phyloP scores from a whole-genome alignment of 371 early-diverging fungal genomes.

The Mucor circinelloides region DNA sequence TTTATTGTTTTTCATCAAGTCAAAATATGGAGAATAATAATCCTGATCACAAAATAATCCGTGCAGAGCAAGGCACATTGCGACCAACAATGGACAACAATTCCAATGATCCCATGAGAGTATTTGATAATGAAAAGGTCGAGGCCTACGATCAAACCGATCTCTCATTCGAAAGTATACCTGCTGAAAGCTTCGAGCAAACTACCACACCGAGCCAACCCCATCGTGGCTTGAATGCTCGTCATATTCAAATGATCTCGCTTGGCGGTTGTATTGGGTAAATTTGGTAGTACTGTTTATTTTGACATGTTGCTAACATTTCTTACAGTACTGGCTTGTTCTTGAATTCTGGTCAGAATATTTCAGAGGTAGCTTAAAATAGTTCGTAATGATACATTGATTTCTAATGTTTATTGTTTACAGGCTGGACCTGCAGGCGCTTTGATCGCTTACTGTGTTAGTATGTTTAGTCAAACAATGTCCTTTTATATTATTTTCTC shows the following conservation, averaged over 20 bases:
- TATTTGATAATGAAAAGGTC: slow-evolving; percentile 25
- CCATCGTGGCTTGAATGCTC: slow-evolving; percentile 68
- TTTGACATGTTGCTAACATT: slow-evolving; percentile 3
- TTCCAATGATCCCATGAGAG: slow-evolving; percentile 17
- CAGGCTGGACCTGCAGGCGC: slow-evolving; percentile 58
- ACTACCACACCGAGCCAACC: not conserved
- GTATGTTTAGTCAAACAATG: slow-evolving; percentile 35
- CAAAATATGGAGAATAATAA: slow-evolving; percentile 5
- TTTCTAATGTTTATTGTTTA: not conserved
- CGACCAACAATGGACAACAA: slow-evolving; percentile 4
- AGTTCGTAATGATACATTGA: not conserved
- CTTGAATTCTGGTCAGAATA: slow-evolving; percentile 78
- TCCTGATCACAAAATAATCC: slow-evolving; percentile 10
- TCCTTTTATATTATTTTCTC: not conserved
- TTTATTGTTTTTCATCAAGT: not conserved
- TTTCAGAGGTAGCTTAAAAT: slow-evolving; percentile 40
- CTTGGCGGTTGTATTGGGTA: slow-evolving; percentile 64
- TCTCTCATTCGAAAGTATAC: slow-evolving; percentile 18
- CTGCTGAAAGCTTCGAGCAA: not conserved
- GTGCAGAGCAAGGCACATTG: slow-evolving; percentile 11
- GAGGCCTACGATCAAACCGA: slow-evolving; percentile 24
- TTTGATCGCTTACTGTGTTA: slow-evolving; percentile 46
- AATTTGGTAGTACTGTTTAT: not conserved
- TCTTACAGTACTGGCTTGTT: slow-evolving; percentile 80
- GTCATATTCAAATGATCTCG: slow-evolving; percentile 85